Percentiles rank a stretch among this genome's conserved stretches.
These are phyloP conservation scores for Lactifluus hygrophoroides DNA, from an alignment of 768 basidiomycete genomes.

Conservation along the genomic window DNA sequence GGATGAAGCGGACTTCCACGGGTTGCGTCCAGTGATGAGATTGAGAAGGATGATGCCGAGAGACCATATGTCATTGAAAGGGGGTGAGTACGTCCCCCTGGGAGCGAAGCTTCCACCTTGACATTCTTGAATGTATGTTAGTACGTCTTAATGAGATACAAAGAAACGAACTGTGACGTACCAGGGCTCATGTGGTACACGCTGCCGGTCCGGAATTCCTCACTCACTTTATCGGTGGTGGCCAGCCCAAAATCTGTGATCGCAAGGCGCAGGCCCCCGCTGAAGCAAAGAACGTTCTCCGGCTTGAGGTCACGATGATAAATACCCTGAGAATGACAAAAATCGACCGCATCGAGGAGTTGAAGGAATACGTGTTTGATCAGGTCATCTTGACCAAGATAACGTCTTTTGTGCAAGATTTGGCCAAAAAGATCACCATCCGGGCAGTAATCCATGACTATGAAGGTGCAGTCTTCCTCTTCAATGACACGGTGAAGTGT, in stretches of 20 bases:
- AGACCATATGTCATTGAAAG: slow-evolving; percentile 93
- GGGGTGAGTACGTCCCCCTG: slow-evolving; percentile 69
- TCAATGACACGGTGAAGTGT: slow-evolving; percentile 85
- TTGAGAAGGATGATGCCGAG: slow-evolving; percentile 95
- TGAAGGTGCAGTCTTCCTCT: slow-evolving; percentile 71
- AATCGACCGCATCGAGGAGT: slow-evolving; percentile 86
- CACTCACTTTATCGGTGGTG: slow-evolving; percentile 75
- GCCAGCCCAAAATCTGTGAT: slow-evolving; percentile 95
- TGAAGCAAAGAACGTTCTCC: slow-evolving; percentile 87
- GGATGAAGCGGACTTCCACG: slow-evolving; percentile 83
- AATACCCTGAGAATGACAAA: slow-evolving; percentile 86
- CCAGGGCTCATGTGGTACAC: slow-evolving; percentile 99
- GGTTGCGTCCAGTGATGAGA: slow-evolving; percentile 88
- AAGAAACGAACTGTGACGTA: slow-evolving; percentile 28
- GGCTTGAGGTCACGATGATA: slow-evolving; percentile 98
- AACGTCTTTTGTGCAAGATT: slow-evolving; percentile 69
- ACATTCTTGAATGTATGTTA: slow-evolving; percentile 55
- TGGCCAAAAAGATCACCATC: slow-evolving; percentile 91
- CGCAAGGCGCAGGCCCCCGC: slow-evolving; percentile 65
- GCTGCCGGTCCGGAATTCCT: slow-evolving; percentile 91
- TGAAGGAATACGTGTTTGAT: slow-evolving; percentile 91
- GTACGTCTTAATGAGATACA: slow-evolving; percentile 13
- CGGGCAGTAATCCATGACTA: slow-evolving; percentile 89
- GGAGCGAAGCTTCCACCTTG: slow-evolving; percentile 64
- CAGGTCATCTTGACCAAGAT: slow-evolving; percentile 74